Conservation (phyloP, 768 basidiomycete species). For the Tricholoma sp. region DNA sequence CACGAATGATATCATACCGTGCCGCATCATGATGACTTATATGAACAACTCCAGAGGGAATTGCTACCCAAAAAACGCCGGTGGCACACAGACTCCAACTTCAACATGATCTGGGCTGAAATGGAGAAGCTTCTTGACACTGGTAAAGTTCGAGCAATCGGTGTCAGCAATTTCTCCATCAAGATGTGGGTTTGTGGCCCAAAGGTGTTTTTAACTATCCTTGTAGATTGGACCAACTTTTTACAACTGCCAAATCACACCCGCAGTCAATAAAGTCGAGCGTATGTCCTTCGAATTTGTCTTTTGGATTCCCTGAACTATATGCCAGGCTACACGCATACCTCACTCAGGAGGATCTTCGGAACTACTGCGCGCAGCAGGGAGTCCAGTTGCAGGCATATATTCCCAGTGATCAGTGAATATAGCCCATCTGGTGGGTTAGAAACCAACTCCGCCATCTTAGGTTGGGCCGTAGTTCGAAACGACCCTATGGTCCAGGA, state of each 20-base stretch:
- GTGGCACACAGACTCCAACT: slow-evolving; percentile 30
- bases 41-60: slow-evolving; percentile 9
- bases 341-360: slow-evolving; percentile 43
- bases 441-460: neutral
- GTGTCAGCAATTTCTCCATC: slow-evolving; percentile 57
- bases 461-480: slow-evolving; percentile 40
- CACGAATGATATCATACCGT: neutral
- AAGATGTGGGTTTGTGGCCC: slow-evolving; percentile 35
- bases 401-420: slow-evolving; percentile 35
- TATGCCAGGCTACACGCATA: slow-evolving; percentile 41
- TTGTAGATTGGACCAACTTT: slow-evolving; percentile 32
- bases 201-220: no score
- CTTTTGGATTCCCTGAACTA: neutral
- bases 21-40: neutral
- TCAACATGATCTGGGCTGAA: slow-evolving; percentile 44
- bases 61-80: slow-evolving; percentile 21
- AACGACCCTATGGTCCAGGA: slow-evolving; percentile 39
- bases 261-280: slow-evolving; percentile 48
- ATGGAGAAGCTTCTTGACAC: slow-evolving; percentile 45
- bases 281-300: slow-evolving; percentile 13
- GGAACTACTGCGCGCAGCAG: slow-evolving; percentile 42
- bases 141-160: slow-evolving; percentile 46
- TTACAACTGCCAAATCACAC: slow-evolving; percentile 38
- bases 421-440: neutral
- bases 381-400: slow-evolving; percentile 48